Base-by-base conservation (phyloP, 106 monocot genomes). In the Allium sativum region DNA sequence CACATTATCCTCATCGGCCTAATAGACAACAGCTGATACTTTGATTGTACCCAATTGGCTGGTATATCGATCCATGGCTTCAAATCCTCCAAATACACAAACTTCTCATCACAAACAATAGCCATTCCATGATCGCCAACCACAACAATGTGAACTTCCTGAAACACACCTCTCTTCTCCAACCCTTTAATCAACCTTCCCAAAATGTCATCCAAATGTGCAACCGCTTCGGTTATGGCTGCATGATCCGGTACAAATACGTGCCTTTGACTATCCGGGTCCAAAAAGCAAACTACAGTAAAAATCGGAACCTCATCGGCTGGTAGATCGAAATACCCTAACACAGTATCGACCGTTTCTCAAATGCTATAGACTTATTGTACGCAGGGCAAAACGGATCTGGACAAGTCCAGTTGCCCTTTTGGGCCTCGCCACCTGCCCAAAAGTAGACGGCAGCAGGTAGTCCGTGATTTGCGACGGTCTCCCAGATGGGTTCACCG, bases 121-220 rank as follows among this genome's bases (percentile, higher is more conserved):
- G 77, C 87, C 82, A 87, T 87, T 12, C 87, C 87, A 52, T 87
- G 87, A 59, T 87, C 87, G 0, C 87, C 82, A 5, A 82, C 11
- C 21, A 87, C 53, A 47, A 87, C 76, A 0, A 87, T 9, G 19
- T 57, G 69, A 10, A 87, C 87, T 16, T 87, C 76, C 10, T 87
- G 76, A 22, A 79, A 87, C 18, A 87, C 61, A 0, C 67, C 68
- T 71, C 87, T 70, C 18, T 74, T 50, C 44, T 87, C 79, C 31
- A 87, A 59, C 7, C 87, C 87, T 0, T 7, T 42, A 21, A 87
- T 87, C 55, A 87, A 54, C 44, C 87, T 70, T 0, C 87, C 87
- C 0, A 79, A 61, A 53, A 79, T 68, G 6, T 45, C 9, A 65
- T 87, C 87, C n/a, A n/a, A n/a, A n/a, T n/a, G n/a, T n/a, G n/a